Conservation (phyloP, 192 early-diverging fungal species). For the Podila clonocystis region DNA sequence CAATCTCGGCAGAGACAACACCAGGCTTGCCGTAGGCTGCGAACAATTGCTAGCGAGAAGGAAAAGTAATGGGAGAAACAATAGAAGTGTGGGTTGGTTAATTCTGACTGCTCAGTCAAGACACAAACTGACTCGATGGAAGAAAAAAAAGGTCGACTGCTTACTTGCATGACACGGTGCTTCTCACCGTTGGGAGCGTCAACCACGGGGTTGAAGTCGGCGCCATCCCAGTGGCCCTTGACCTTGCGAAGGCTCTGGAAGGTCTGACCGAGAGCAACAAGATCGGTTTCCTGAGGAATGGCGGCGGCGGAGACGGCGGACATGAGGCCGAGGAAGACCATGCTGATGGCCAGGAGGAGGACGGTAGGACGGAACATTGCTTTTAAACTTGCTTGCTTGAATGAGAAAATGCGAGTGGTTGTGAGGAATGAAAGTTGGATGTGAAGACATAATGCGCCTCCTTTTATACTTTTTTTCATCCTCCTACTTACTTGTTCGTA, state of each 20-base stretch:
- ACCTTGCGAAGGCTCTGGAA: conserved; percentile 42
- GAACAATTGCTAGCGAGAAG: conserved; percentile 7
- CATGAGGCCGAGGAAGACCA: conserved; percentile 15
- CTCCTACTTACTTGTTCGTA: no score
- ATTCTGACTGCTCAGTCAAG: no score
- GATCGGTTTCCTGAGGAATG: background rate
- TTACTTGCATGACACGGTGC: conserved; percentile 45
- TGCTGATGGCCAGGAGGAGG: conserved; percentile 12
- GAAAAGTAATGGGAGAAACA: background rate
- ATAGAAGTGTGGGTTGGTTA: background rate
- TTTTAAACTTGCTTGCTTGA: background rate
- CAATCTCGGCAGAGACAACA: background rate
- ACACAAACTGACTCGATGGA: no score
- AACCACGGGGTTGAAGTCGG: conserved; percentile 27
- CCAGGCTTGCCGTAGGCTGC: background rate
- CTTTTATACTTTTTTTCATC: no score
- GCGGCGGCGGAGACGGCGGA: conserved; percentile 8
- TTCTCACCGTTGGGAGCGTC: conserved; percentile 46
- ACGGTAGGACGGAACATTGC: conserved; percentile 12
- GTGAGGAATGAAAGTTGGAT: no score
- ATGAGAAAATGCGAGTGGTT: background rate
- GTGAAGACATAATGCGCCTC: no score
- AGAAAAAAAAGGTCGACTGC: background rate
- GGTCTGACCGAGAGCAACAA: conserved; percentile 19
- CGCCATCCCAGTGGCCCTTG: conserved; percentile 40